These are phyloP conservation scores for Botrytis deweyae DNA, from an alignment of 2,329 filamentous ascomycete species.

Conservation along the genomic window DNA sequence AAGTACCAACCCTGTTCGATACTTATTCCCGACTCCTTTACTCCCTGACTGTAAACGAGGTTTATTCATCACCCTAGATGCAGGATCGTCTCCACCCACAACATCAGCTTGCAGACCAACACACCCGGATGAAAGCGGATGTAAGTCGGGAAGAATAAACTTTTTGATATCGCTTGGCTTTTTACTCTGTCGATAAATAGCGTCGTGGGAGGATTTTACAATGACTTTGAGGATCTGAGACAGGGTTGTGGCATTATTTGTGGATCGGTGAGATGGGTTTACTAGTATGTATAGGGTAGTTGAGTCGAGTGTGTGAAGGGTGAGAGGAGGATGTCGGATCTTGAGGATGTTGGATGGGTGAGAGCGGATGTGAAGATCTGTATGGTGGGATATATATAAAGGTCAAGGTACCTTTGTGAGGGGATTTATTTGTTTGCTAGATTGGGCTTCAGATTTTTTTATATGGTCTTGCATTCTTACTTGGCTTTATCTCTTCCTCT, in stretches of 20 bases:
- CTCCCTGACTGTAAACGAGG: background rate
- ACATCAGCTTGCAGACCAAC: background rate
- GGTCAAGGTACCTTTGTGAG: background rate
- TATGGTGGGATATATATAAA: background rate
- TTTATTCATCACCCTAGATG: background rate
- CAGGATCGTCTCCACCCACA: background rate
- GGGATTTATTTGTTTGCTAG: background rate
- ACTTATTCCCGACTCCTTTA: background rate
- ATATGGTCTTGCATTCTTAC: background rate
- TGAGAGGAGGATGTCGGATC: background rate
- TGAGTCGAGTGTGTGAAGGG: background rate
- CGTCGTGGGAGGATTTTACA: background rate
- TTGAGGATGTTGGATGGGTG: background rate
- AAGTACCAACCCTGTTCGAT: background rate
- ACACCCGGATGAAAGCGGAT: background rate
- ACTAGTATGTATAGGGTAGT: background rate
- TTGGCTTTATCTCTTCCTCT: background rate
- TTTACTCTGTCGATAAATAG: background rate
- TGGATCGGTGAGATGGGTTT: background rate
- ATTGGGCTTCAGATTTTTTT: background rate
- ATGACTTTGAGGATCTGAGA: background rate
- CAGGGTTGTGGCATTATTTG: background rate
- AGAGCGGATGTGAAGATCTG: background rate
- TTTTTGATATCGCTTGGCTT: background rate
- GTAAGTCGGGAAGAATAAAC: background rate